Evolutionary conservation across 2,329 filamentous ascomycete species (phyloP), one percentile per base, ranked within the genome.

Genomic region (Byssothecium circinans): DNA sequence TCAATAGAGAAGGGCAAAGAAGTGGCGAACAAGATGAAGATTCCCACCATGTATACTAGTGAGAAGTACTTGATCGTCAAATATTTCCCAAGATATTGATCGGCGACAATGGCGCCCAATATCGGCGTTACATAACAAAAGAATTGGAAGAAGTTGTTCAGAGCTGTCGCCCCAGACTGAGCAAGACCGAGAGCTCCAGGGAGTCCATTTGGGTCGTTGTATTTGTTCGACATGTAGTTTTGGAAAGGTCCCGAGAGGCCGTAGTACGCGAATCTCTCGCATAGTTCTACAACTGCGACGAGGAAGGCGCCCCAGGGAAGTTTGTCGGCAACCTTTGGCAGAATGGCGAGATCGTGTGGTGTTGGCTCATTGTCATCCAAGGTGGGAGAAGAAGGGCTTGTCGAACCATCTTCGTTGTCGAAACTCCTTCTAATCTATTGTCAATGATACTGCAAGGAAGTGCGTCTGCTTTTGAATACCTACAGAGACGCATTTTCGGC

Each of bases 51-150:
- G 19, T 85, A 84, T 48, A 87, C 76, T 8, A 73, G 75, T 32
- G 75, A 85, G 57, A 87, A 86, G 62, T 81, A 81, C 67, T 85
- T 78, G 57, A 89, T 88, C 19, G 86, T 88, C 56, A 80, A 78
- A 73, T 83, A 89, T 50, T 85, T 84, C 27, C 86, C 86, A 63
- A 81, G 78, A 62, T 84, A 85, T 54, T 84, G 80, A 71, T 91
- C 87, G 10, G 87, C 85, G 6, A 79, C 71, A 32, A 79, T 65
- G 8, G 79, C 79, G 5, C 76, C 76, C 0, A 75, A 27, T 3
- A 77, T 71, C 0, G 76, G 75, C 2, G 74, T 78, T 2, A 77
- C 54, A 50, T 78, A 78, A 56, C 72, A 76, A 70, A 74, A 78
- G 52, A 74, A 76, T 39, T 77, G 74, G 59, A 78, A 78, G 53